Evolutionary conservation across 495 filamentous ascomycete genomes (phyloP), one percentile per base, ranked within the genome.

Genomic region (Penicillium parvum): DNA sequence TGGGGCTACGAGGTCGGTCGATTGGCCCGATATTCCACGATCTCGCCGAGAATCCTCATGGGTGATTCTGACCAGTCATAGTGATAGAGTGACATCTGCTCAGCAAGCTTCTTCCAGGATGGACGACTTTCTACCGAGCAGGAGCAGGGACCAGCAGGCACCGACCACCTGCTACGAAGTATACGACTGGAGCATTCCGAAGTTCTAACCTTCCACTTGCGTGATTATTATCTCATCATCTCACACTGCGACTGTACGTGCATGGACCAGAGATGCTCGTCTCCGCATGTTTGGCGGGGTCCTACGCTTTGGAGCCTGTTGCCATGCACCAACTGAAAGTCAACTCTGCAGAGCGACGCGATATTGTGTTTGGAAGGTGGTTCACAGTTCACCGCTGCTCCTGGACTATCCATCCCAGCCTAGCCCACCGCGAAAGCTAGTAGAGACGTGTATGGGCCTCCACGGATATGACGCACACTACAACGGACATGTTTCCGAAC

Each of bases 21-120:
- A 66, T 68, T 66, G 63, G 63, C 50, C 40, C 44, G 43, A 57
- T 53, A 66, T 58, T 62, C 53, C 49, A 60, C 60, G 51, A 61
- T 50, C 32, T n/a, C 42, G 49, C 40, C 17, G 27, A 41, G 33
- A 32, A 25, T 35, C 32, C 23, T 23, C 32, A 27, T 49, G 32
- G n/a, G 36, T 29, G 23, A 43, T 35, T 32, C 40, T 21, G 5
- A 22, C 51, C 46, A 49, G 23, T 39, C 26, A 43, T 19, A 36
- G n/a, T 4, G 2, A 10, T 1, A 16, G 28, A 22, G 15, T 33
- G 39, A 42, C 40, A 42, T 32, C 5, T n/a, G n/a, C n/a, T 30
- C 28, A 27, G 11, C 28, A 12, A 30, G 5, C 28, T 15, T 14
- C 28, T n/a, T n/a, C n/a, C n/a, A n/a, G n/a, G n/a, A n/a, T n/a